phyloP scores from a whole-genome alignment of 495 filamentous ascomycete species.

The Xylaria grammica region DNA sequence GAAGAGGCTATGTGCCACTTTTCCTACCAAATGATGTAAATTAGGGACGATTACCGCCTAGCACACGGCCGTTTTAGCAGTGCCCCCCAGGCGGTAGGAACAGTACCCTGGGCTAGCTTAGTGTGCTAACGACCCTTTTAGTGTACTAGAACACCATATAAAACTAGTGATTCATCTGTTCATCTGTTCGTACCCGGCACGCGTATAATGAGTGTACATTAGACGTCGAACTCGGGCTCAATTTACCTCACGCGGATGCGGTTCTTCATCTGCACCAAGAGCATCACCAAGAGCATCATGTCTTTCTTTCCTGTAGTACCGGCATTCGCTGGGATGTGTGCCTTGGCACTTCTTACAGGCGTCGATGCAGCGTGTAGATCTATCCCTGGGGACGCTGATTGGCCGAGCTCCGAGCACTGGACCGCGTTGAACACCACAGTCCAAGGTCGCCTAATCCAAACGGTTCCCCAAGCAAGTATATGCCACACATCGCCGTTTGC shows the following conservation, averaged over 20 bases:
- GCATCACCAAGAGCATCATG: not conserved
- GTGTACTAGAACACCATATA: too few species aligned
- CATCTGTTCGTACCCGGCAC: too few species aligned
- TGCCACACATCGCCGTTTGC: constrained; percentile 38
- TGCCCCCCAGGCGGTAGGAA: not conserved
- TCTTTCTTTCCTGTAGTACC: not conserved
- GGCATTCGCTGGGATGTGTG: not conserved
- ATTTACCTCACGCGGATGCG: too few species aligned
- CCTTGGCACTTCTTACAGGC: not conserved
- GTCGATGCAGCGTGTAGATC: constrained; percentile 12
- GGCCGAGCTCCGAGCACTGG: constrained; percentile 30
- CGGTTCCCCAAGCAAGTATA: constrained; percentile 39
- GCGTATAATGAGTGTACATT: too few species aligned
- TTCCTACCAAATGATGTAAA: not conserved
- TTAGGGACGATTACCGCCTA: too few species aligned
- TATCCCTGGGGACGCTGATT: constrained; percentile 31
- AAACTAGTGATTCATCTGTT: too few species aligned
- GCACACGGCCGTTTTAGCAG: not conserved
- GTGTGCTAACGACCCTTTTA: too few species aligned
- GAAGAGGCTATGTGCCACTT: constrained; percentile 6
- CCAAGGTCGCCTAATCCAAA: constrained; percentile 33
- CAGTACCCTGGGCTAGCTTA: not conserved
- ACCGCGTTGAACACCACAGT: constrained; percentile 29
- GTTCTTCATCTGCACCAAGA: not conserved
- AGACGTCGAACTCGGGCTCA: too few species aligned